These are phyloP conservation scores for Gigaspora rosea DNA, from an alignment of 192 early-diverging fungal genomes.

Conservation along the genomic window DNA sequence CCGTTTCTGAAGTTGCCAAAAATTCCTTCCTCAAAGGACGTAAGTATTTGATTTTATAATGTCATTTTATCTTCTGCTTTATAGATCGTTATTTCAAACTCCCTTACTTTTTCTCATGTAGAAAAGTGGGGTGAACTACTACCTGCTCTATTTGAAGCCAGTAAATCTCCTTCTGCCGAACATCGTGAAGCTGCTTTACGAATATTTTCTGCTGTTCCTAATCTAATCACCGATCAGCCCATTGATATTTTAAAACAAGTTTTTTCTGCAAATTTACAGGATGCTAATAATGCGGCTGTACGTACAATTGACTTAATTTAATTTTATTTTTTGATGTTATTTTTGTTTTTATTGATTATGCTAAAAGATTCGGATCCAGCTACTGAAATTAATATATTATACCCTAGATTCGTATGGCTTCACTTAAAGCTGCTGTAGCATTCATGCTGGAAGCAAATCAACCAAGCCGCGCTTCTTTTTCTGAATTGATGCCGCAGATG, in stretches of 20 bases:
- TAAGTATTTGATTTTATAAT: constrained; percentile 38
- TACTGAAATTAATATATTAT: neutral
- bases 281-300: constrained; percentile 56
- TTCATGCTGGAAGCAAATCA: constrained; percentile 74
- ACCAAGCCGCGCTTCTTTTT: constrained; percentile 55
- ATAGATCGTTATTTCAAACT: too few species aligned
- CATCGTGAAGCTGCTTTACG: constrained; percentile 89
- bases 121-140: constrained; percentile 83
- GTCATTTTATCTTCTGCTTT: neutral
- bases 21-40: constrained; percentile 52
- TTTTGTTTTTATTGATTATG: neutral
- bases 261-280: constrained; percentile 73
- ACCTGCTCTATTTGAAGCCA: constrained; percentile 77
- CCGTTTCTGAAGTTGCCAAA: constrained; percentile 86
- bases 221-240: constrained; percentile 73
- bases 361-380: neutral
- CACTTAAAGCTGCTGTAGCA: constrained; percentile 73
- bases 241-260: constrained; percentile 68
- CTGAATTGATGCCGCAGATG: constrained; percentile 78
- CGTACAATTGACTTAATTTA: constrained; percentile 13
- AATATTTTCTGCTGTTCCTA: constrained; percentile 83
- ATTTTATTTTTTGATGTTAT: neutral
- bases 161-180: constrained; percentile 70
- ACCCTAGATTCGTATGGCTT: constrained; percentile 68
- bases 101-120: constrained; percentile 34